These are phyloP conservation scores for Jamesozyma rosinii DNA, from an alignment of 805 yeast genomes.

Conservation along the genomic window DNA sequence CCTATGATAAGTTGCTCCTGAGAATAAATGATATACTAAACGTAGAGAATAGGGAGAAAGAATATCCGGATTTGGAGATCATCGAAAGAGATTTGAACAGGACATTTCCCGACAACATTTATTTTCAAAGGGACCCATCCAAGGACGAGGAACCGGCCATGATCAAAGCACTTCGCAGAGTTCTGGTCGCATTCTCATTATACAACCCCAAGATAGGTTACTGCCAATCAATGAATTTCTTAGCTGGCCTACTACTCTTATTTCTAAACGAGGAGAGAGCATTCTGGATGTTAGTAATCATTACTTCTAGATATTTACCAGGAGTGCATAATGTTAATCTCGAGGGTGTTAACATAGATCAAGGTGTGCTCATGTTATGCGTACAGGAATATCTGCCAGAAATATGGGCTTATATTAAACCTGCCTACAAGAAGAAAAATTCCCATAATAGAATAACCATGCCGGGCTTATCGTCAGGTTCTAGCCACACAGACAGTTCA, in stretches of 20 bases:
- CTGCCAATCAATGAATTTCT: constrained; percentile 88
- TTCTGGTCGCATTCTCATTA: constrained; percentile 71
- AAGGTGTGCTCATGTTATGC: constrained; percentile 85
- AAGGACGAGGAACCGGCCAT: constrained; percentile 45
- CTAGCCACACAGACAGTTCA: no score
- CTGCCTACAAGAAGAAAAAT: constrained; percentile 6
- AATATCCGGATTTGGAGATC: constrained; percentile 61
- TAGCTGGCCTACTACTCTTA: constrained; percentile 76
- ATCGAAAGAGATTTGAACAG: constrained; percentile 90
- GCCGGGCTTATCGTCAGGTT: neutral
- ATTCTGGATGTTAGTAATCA: constrained; percentile 91
- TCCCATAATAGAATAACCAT: neutral
- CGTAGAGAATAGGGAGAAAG: constrained; percentile 6
- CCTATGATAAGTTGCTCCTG: constrained; percentile 58
- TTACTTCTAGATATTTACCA: constrained; percentile 77
- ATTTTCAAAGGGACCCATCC: constrained; percentile 46
- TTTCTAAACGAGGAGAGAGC: constrained; percentile 85
- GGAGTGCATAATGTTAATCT: constrained; percentile 83
- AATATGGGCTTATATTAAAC: constrained; percentile 53
- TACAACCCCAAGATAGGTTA: constrained; percentile 88
- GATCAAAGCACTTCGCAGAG: constrained; percentile 67
- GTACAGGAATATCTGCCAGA: constrained; percentile 75
- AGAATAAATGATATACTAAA: constrained; percentile 41
- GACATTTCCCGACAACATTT: constrained; percentile 87
- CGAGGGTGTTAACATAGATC: constrained; percentile 93